Percentiles rank a stretch among this genome's conserved stretches.
Evolutionary conservation across 176 grass and related monocot genomes (phyloP).

Genomic region (Zoysia pacifica): DNA sequence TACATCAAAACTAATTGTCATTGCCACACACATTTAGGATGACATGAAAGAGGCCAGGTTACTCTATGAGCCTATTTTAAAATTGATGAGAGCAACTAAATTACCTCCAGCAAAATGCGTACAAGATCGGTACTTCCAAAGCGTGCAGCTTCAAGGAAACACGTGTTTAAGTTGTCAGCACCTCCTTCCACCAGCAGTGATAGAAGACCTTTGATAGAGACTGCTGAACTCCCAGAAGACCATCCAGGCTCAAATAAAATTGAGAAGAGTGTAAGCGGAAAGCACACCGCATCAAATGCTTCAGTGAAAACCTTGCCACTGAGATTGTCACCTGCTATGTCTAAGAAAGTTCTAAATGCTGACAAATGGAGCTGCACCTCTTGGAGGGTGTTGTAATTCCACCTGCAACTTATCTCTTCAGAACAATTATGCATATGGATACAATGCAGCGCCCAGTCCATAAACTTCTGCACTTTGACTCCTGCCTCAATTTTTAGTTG

Average conservation of each 20-base stretch:
- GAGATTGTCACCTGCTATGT: slow-evolving; percentile 73
- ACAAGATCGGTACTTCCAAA: slow-evolving; percentile 92
- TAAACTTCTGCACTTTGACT: slow-evolving; percentile 77
- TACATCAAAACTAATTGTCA: slow-evolving; percentile 12
- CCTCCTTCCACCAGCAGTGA: slow-evolving; percentile 81
- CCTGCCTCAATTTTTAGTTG: slow-evolving; percentile 67
- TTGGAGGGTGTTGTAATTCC: slow-evolving; percentile 43
- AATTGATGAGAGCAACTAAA: slow-evolving; percentile 4
- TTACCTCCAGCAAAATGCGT: slow-evolving; percentile 86
- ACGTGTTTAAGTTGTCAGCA: slow-evolving; percentile 83
- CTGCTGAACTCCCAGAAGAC: slow-evolving; percentile 64
- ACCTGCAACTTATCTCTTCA: slow-evolving; percentile 37
- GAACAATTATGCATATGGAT: slow-evolving; percentile 65
- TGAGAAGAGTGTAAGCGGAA: slow-evolving; percentile 85
- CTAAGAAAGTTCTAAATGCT: slow-evolving; percentile 75
- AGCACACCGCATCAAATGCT: slow-evolving; percentile 84
- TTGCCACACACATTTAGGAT: background rate
- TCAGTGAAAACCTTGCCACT: slow-evolving; percentile 85
- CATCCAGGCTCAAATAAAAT: slow-evolving; percentile 88
- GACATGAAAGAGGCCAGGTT: slow-evolving; percentile 8
- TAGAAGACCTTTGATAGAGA: slow-evolving; percentile 67
- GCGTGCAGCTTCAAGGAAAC: slow-evolving; percentile 76
- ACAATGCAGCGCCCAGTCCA: slow-evolving; percentile 85
- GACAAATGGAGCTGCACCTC: slow-evolving; percentile 78
- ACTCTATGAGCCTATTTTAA: background rate